Evolutionary conservation across 768 basidiomycete genomes (phyloP), one percentile per base, ranked within the genome.

Genomic region (Hericium coralloides): DNA sequence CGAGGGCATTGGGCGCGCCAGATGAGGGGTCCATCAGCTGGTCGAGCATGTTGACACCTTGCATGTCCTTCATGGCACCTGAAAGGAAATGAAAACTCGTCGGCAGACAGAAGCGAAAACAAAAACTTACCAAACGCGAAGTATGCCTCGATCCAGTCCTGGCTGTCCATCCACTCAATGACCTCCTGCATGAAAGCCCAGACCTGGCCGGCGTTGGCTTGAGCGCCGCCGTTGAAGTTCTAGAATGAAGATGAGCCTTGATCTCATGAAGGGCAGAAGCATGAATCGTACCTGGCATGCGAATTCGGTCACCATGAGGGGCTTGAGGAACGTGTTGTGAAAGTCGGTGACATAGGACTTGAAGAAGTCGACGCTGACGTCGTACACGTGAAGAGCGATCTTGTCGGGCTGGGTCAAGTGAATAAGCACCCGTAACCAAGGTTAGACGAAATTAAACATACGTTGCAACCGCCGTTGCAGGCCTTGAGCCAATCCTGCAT

Each of bases 301-400:
- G 63, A 80, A 84, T 65, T 93, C 90, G 4, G 87, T 87, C 57
- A 85, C 67, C 77, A 78, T 81, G 64, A 91, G 71, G 26, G 69
- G 68, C 56, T 65, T 63, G 15, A 57, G 37, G 64, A 80, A 84
- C 2, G 69, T 70, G 41, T 60, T 58, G 65, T 88, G 70, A 63
- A 79, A 78, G 1, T 69, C 62, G 9, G 64, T 63, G 51, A 85
- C 67, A 68, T 83, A 85, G 12, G 56, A n/a, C 54, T 81, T 75
- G 65, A 92, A 76, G 10, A 73, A 73, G 0, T 72, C 52, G 2
- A 76, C 59, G 14, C 71, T 57, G 14, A 73, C 79, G 52, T 79
- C 83, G 67, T 97, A 95, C 67, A 72, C 84, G 67, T 97, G 94
- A 52, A 84, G 53, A 49, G 82, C 81, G 2, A 86, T 53, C 20